These are phyloP conservation scores for Babesia bovis DNA, from an alignment of 169 alveolate genomes.

Conservation along the genomic window DNA sequence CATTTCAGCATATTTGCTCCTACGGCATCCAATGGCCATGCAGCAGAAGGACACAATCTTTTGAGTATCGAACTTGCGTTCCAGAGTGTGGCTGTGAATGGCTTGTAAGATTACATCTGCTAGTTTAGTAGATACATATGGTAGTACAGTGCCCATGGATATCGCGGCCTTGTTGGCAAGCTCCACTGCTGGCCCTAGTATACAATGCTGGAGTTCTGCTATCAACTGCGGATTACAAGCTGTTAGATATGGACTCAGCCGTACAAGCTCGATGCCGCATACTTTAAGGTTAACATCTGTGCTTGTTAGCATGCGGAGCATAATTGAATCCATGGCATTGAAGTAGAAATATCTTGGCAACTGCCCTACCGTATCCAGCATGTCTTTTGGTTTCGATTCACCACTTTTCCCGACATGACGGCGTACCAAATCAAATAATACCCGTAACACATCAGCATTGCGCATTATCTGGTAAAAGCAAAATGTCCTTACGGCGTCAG, in stretches of 20 bases:
- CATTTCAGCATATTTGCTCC: not conserved
- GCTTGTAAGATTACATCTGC: constrained; percentile 18
- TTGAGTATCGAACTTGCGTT: constrained; percentile 14
- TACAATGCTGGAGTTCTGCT: constrained; percentile 18
- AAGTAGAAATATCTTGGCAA: constrained; percentile 25
- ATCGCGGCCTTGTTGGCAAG: constrained; percentile 27
- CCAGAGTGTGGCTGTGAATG: constrained; percentile 35
- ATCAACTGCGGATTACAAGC: constrained; percentile 54
- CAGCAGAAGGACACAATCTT: constrained; percentile 39
- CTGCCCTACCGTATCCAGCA: constrained; percentile 25
- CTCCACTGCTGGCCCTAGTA: constrained; percentile 47
- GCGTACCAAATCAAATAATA: constrained; percentile 32
- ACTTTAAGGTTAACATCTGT: constrained; percentile 38
- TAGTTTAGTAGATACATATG: constrained; percentile 10
- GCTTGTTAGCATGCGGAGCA: constrained; percentile 31
- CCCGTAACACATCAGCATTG: constrained; percentile 30
- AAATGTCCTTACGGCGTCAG: constrained; percentile 52
- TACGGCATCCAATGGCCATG: constrained; percentile 37
- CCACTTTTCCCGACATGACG: constrained; percentile 8
- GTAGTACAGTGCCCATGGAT: constrained; percentile 10
- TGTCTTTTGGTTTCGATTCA: not conserved
- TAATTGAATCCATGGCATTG: constrained; percentile 38
- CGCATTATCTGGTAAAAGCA: constrained; percentile 45
- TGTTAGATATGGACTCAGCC: constrained; percentile 35
- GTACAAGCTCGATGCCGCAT: constrained; percentile 36